Evolutionary conservation across 352 stramenopile species (phyloP), one percentile per base, ranked within the genome.

Genomic region (Phytophthora foliorum): DNA sequence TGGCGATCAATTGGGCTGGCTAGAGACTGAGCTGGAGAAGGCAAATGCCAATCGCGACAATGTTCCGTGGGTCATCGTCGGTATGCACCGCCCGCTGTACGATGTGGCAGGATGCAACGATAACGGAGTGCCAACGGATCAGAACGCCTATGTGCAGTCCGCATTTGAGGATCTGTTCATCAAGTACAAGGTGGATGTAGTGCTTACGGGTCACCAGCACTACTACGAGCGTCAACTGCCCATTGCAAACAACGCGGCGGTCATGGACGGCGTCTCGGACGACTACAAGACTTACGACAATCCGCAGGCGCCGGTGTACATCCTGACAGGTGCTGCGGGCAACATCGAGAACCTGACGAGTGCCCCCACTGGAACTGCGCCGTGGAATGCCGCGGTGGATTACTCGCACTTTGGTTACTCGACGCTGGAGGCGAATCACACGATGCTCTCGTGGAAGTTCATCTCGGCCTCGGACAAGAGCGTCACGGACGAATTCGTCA

Each of bases 51-150:
- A 81, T 50, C 73, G 78, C 4, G 61, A 51, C 25, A 79, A 74
- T 6, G 70, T 73, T 46, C 77, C 80, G 9, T 89, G 80, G 80
- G 57, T 89, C 51, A 65, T 86, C 32, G 77, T 86, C 2, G 61
- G 63, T 8, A 83, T 86, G 72, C 80, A 89, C 52, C 75, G 75
- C 11, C 62, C 77, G 4, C 63, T 89, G 6, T 89, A 89, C 70
- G 76, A 74, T 22, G 24, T 68, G 1, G 68, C 29, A 13, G 45
- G 62, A 13, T 71, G 55, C 16, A 69, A 82, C 29, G 55, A 49
- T 67, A 60, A 55, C 55, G 6, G 52, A 32, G 36, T 72, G 49
- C 17, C 53, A 6, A 51, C 38, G 17, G 72, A 50, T 3, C n/a
- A 59, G n/a, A 62, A 63, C n/a, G 29, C 54, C 17, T 24, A 54